These are phyloP conservation scores for Euptelea pleiosperma DNA, from an alignment of 164 flowering plant genomes.

Conservation along the genomic window DNA sequence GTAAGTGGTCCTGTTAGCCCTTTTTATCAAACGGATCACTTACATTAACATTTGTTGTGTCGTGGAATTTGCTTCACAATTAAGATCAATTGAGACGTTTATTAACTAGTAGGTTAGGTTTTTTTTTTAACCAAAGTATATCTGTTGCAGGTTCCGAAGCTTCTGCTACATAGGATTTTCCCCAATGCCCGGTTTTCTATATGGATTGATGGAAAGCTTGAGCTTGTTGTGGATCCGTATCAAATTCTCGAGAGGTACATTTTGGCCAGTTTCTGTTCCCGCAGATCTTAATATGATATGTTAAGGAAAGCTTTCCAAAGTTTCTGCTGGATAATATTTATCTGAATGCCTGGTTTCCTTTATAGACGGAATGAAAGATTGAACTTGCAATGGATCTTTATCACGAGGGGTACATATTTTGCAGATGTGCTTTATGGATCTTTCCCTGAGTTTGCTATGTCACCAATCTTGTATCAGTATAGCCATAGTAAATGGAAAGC, in stretches of 20 bases:
- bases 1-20: too few species aligned
- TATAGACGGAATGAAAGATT: neutral
- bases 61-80: too few species aligned
- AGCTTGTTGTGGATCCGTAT: slow-evolving; percentile 94
- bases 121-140: neutral
- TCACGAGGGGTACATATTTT: too few species aligned
- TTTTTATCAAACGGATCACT: too few species aligned
- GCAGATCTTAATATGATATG: neutral
- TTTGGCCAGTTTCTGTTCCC: neutral
- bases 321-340: too few species aligned
- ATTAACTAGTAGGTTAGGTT: too few species aligned
- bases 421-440: too few species aligned
- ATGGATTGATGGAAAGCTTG: slow-evolving; percentile 97
- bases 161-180: slow-evolving; percentile 79
- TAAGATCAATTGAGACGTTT: too few species aligned
- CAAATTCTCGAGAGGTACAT: slow-evolving; percentile 89
- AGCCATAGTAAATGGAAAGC: neutral
- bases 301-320: too few species aligned
- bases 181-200: slow-evolving; percentile 75
- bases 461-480: neutral
- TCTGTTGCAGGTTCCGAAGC: slow-evolving; percentile 79
- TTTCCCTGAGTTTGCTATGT: neutral
- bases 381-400: neutral
- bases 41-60: too few species aligned
- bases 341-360: too few species aligned